A percentile compares a stretch with the other conserved stretches of the same genome.
Evolutionary conservation across 2,329 filamentous ascomycete genomes (phyloP).

Genomic region (Aureobasidium leucospermi): DNA sequence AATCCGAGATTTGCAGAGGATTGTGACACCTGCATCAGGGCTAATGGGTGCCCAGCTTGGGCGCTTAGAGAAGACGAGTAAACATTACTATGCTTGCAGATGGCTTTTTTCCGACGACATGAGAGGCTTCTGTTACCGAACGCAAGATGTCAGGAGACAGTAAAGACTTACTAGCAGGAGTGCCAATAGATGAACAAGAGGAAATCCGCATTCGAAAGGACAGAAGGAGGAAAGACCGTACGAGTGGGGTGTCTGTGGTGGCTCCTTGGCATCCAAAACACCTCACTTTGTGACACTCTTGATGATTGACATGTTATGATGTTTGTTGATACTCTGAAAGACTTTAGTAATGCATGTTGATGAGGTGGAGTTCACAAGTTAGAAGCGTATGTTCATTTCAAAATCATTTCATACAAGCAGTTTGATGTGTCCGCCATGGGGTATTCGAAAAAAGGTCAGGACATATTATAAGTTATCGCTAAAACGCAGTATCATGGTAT

Average conservation of each 20-base stretch:
- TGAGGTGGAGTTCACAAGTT: too few species aligned
- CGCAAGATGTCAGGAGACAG: background rate
- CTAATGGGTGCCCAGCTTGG: background rate
- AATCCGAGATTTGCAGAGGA: background rate
- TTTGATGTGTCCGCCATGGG: background rate
- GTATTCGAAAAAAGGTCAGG: background rate
- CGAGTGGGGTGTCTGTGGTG: background rate
- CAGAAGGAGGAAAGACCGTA: background rate
- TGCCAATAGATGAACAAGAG: background rate
- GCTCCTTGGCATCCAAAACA: background rate
- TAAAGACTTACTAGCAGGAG: too few species aligned
- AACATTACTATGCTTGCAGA: background rate
- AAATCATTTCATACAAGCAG: background rate
- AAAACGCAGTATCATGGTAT: background rate
- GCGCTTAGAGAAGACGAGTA: background rate
- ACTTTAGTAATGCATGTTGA: too few species aligned
- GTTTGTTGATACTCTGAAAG: too few species aligned
- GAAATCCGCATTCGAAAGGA: too few species aligned
- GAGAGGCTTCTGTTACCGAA: background rate
- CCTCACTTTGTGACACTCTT: background rate
- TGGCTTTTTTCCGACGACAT: background rate
- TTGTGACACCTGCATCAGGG: conserved; percentile 10
- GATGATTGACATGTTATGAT: too few species aligned
- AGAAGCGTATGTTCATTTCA: background rate
- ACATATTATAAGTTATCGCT: conserved; percentile 11